Evolutionary conservation across 1,284 basidiomycete genomes (phyloP).

Genomic region (Golubevia sp.): DNA sequence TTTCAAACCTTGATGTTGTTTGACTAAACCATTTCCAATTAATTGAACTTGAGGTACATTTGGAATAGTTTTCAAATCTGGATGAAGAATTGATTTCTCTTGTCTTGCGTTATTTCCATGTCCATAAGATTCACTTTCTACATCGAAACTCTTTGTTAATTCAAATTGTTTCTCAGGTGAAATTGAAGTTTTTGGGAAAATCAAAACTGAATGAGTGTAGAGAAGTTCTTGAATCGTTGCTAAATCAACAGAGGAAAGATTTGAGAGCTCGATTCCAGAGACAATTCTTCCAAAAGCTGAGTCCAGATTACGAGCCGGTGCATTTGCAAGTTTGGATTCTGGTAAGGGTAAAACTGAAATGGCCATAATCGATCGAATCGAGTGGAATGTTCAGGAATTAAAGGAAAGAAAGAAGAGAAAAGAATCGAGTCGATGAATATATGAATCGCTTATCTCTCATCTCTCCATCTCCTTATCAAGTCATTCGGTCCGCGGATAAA

Average conservation of each 20-base stretch:
- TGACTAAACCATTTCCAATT: constrained; percentile 54
- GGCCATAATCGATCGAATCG: too few species aligned
- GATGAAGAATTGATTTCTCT: constrained; percentile 53
- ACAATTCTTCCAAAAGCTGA: constrained; percentile 16
- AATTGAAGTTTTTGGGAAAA: constrained; percentile 45
- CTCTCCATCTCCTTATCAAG: too few species aligned
- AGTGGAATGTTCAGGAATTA: too few species aligned
- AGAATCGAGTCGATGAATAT: too few species aligned
- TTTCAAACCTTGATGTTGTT: constrained; percentile 16
- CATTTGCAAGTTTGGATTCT: neutral
- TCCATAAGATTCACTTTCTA: constrained; percentile 25
- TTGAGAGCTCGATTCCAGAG: constrained; percentile 3
- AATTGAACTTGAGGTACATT: constrained; percentile 58
- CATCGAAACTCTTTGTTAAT: constrained; percentile 38
- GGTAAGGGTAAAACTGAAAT: neutral
- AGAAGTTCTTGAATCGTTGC: constrained; percentile 33
- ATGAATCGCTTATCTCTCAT: too few species aligned
- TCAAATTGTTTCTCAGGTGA: constrained; percentile 39
- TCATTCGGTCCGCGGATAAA: too few species aligned
- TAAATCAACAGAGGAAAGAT: constrained; percentile 3
- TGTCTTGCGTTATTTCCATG: constrained; percentile 31
- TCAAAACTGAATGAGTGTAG: constrained; percentile 49
- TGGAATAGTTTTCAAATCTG: constrained; percentile 61
- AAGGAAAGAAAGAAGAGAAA: too few species aligned
- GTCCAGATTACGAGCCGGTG: neutral